phyloP scores from a whole-genome alignment of 352 stramenopile species.

The Globisporangium abappressorium region DNA sequence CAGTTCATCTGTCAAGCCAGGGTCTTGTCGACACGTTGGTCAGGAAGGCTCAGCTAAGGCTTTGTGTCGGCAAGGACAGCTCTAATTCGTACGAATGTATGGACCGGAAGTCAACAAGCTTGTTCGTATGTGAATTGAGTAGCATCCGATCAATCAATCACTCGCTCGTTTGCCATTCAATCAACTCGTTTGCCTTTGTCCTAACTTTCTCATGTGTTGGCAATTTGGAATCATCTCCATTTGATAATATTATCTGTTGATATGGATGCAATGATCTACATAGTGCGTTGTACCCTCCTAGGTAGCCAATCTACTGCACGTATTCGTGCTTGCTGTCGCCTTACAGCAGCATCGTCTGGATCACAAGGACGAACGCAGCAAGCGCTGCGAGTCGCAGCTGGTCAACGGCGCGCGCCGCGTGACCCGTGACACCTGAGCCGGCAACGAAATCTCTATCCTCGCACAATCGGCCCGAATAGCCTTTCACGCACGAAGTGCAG shows the following conservation, averaged over 20 bases:
- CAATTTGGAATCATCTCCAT: too few relatives aligned
- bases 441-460: not conserved
- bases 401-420: not conserved
- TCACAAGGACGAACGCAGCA: not conserved
- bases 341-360: not conserved
- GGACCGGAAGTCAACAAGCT: not conserved
- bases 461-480: not conserved
- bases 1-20: not conserved
- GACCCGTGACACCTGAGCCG: not conserved
- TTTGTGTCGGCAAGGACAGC: not conserved
- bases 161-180: too few relatives aligned
- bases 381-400: not conserved
- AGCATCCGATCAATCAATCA: too few relatives aligned
- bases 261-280: not conserved
- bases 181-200: too few relatives aligned
- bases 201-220: too few relatives aligned
- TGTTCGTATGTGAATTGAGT: too few relatives aligned
- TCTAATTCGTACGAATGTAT: not conserved
- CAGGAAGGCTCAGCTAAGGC: not conserved
- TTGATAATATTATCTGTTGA: not conserved
- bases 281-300: not conserved
- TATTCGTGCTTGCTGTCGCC: not conserved
- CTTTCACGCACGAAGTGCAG: not conserved
- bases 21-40: not conserved
- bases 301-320: too few relatives aligned